Conservation (phyloP, 2,329 filamentous ascomycete genomes). For the Acephala macrosclerotiorum region DNA sequence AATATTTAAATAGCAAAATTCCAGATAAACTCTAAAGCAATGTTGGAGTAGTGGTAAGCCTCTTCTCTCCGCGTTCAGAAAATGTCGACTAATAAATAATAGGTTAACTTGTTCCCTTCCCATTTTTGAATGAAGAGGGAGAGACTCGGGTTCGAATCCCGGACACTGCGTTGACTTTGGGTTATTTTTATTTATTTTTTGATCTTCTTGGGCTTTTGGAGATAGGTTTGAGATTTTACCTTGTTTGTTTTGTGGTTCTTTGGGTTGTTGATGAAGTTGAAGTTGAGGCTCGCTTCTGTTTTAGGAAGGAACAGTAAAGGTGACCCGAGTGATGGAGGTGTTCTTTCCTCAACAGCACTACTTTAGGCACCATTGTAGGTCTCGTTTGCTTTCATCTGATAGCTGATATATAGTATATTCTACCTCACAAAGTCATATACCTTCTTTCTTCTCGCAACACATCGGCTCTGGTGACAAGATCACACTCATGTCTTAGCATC, state of each 20-base stretch:
- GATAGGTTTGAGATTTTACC: not conserved
- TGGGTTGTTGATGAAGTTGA: not conserved
- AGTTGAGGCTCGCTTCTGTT: not conserved
- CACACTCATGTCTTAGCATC: no score
- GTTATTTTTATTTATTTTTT: constrained; percentile 14
- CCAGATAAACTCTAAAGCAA: constrained; percentile 9
- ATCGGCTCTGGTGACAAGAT: no score
- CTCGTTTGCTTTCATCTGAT: not conserved
- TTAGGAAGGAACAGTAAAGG: not conserved
- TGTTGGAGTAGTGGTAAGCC: constrained; percentile 35
- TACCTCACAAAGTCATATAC: no score
- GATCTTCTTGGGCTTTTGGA: not conserved
- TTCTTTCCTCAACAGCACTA: not conserved
- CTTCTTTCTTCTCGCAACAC: no score
- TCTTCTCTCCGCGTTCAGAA: no score
- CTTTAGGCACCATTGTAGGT: no score
- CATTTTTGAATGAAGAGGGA: constrained; percentile 28
- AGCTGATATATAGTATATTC: not conserved
- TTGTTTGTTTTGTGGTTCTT: not conserved
- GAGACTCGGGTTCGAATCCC: constrained; percentile 36
- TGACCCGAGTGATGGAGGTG: not conserved
- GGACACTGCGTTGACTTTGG: constrained; percentile 19
- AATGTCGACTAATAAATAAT: no score
- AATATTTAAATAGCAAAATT: not conserved
- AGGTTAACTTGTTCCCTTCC: constrained; percentile 37